Evolutionary conservation across 805 yeast species (phyloP), one percentile per base, ranked within the genome.

Genomic region (Blastobotrys mokoenaii): DNA sequence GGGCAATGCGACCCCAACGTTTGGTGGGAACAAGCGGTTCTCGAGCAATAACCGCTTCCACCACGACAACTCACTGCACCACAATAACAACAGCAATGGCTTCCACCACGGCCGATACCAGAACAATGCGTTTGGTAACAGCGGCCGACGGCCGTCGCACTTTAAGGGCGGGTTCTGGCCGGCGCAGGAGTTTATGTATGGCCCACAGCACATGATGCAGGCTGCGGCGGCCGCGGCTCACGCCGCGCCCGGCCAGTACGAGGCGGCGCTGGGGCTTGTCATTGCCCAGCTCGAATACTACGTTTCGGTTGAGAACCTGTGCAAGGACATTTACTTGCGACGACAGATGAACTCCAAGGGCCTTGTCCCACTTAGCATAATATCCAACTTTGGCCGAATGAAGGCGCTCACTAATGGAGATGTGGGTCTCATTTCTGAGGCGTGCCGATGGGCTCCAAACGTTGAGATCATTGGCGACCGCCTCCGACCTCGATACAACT

Each of bases 281-380:
- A 60, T 74, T 6, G 63, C 62, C 63, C 97, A 89, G 70, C 70
- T 90, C 43, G 93, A 86, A 61, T 93, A 93, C 70, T 93, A 93
- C 65, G 84, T 93, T 68, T 82, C 94, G 27, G 71, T 80, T 42
- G 95, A 87, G 56, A 93, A 93, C 65, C 72, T 93, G 65, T 71
- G 82, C 55, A 84, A 87, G 66, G 98, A 93, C 67, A 69, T 81
- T 43, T 90, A 68, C 61, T 72, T 93, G 65, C 79, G 96, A 65
- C 75, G 78, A 52, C 84, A 84, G 57, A 84, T 90, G 94, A 77
- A 81, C 63, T 57, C 73, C 40, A 71, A 77, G 48, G 96, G 96
- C 20, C 80, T 81, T 72, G 73, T 88, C 45, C 77, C 80, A 30
- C 64, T 87, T 47, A 59, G 63, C 4, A 71, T 77, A 46, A 72